Conservation (phyloP, 768 basidiomycete species). For the Russula brevipes region DNA sequence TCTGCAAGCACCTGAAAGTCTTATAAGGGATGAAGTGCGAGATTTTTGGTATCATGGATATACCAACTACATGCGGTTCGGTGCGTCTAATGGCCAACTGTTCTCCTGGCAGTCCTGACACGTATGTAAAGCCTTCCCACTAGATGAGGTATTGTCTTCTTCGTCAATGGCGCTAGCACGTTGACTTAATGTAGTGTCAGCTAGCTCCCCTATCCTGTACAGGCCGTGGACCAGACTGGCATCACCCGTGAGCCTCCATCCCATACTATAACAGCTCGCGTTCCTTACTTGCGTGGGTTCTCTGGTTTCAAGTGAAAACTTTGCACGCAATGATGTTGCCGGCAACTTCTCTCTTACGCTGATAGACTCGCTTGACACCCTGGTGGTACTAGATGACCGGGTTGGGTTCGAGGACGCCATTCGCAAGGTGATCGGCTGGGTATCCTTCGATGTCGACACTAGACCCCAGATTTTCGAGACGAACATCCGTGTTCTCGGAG, state of each 20-base stretch:
- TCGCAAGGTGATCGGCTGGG: constrained; percentile 70
- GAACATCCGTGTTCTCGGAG: constrained; percentile 90
- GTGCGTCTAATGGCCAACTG: constrained; percentile 37
- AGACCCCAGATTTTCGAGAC: constrained; percentile 99
- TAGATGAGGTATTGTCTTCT: constrained; percentile 60
- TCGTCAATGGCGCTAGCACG: constrained; percentile 9
- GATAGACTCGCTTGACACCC: constrained; percentile 77
- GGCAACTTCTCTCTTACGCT: constrained; percentile 89
- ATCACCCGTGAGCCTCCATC: constrained; percentile 55
- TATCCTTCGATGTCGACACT: constrained; percentile 89
- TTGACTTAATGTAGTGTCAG: constrained; percentile 35
- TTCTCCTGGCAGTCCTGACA: constrained; percentile 7
- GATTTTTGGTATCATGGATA: constrained; percentile 90
- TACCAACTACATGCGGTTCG: constrained; percentile 80
- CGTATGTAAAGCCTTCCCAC: constrained; percentile 59
- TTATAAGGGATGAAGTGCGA: constrained; percentile 57
- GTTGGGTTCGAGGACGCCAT: constrained; percentile 81
- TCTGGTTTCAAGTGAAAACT: constrained; percentile 53
- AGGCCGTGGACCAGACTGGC: constrained; percentile 84
- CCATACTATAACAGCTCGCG: neutral
- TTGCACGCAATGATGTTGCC: constrained; percentile 84
- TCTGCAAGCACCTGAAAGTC: neutral
- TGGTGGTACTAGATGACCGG: constrained; percentile 82
- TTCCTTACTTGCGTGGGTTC: constrained; percentile 21
- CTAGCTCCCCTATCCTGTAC: constrained; percentile 85